These are phyloP conservation scores for Arabidopsis lyrata DNA, from an alignment of 441 rosid species.

Conservation along the genomic window DNA sequence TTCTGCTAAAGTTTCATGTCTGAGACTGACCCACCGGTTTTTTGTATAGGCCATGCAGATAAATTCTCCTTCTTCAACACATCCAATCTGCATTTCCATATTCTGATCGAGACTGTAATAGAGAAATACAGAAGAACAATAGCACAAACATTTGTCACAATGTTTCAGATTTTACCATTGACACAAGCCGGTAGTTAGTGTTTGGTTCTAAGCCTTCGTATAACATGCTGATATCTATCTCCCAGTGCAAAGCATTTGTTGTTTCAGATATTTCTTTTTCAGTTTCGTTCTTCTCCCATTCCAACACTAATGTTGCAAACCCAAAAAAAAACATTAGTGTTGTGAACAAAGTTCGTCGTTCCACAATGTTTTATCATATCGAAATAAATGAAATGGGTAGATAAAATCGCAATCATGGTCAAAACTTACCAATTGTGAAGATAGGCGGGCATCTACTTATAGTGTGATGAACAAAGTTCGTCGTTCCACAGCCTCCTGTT, in stretches of 20 bases:
- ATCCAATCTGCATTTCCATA: slow-evolving; percentile 32
- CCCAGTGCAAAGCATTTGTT: not conserved
- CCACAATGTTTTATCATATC: not conserved
- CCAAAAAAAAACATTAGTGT: not conserved
- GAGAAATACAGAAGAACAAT: too few relatives aligned
- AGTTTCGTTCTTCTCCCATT: slow-evolving; percentile 26
- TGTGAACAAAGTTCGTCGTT: too few relatives aligned
- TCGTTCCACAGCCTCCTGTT: too few relatives aligned
- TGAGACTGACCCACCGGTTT: too few relatives aligned
- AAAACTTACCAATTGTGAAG: slow-evolving; percentile 16
- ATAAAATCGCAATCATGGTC: slow-evolving; percentile 6
- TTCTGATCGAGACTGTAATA: slow-evolving; percentile 6
- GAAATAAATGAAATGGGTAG: not conserved
- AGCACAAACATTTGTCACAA: too few relatives aligned
- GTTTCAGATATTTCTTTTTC: slow-evolving; percentile 21
- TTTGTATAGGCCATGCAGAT: too few relatives aligned
- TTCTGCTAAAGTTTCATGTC: not conserved
- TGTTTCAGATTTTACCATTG: too few relatives aligned
- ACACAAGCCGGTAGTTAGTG: too few relatives aligned
- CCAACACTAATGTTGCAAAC: slow-evolving; percentile 22
- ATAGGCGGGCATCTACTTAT: too few relatives aligned
- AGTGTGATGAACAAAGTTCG: too few relatives aligned
- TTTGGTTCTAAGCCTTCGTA: too few relatives aligned
- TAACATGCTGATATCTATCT: too few relatives aligned
- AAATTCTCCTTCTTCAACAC: not conserved